Evolutionary conservation across 2,329 filamentous ascomycete genomes (phyloP), one percentile per base, ranked within the genome.

Genomic region (Paramyrothecium sp.): DNA sequence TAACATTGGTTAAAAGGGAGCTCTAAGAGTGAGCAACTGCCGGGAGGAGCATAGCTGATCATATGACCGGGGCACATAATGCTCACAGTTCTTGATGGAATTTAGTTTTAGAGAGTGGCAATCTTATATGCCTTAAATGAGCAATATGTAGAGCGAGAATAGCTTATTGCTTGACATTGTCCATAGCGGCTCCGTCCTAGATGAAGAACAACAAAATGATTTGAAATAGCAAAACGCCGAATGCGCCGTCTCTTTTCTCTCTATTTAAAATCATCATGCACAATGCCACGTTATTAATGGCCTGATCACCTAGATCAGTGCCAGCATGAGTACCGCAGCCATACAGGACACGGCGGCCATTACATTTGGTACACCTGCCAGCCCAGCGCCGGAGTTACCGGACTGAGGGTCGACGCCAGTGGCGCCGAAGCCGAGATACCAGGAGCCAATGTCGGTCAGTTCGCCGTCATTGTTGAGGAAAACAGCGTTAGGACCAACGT

Each of bases 381-480:
- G 26, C 10, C 26, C 26, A 10, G 38, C 13, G 38, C 5, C 4
- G 53, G 41, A 1, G 58, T 51, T 3, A 59, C 62, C 7, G 60
- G 58, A 54, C 65, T 71, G 4, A 60, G 5, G 79, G 78, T 70
- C 63, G 2, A 81, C 70, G 2, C 79, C 81, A 2, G 79, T 83
- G 1, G 75, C 76, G 13, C 63, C 64, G 8, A 76, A 72, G 1
- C 91, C 86, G n/a, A 95, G 71, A 70, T 94, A 95, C 87, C 88
- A 89, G 2, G 83, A 81, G 0, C 91, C 91, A 61, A 94, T 89
- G 63, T 91, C 85, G 1, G 90, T 93, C 60, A 95, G 75, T 59
- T 84, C 67, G 47, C 91, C 91, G 17, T 84, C 78, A 47, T 83
- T 76, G 66, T 85, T 88, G 51, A 94, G 78, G 78, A 95, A 89